These are phyloP conservation scores for Trichophyton mentagrophytes DNA, from an alignment of 2,329 filamentous ascomycete genomes.

Conservation along the genomic window DNA sequence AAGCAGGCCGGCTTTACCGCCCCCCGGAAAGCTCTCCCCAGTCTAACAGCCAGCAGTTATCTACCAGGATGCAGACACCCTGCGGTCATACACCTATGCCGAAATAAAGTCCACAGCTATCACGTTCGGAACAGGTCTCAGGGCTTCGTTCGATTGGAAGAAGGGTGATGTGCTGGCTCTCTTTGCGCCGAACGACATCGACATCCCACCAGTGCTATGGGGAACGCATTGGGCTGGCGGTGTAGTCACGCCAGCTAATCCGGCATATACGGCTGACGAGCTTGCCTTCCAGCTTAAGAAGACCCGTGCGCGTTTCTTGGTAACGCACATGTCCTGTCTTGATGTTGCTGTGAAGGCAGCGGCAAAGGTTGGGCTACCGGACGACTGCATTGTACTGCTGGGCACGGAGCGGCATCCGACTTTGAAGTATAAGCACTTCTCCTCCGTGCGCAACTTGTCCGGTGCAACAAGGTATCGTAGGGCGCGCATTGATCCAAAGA, in stretches of 20 bases:
- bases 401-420: conserved; percentile 44
- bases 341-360: conserved; percentile 55
- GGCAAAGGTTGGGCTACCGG: conserved; percentile 53
- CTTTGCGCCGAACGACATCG: conserved; percentile 76
- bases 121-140: conserved; percentile 70
- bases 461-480: conserved; percentile 46
- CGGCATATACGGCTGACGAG: conserved; percentile 72
- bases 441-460: conserved; percentile 52
- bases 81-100: conserved; percentile 55
- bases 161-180: conserved; percentile 73
- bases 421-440: conserved; percentile 46
- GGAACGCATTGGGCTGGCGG: conserved; percentile 76
- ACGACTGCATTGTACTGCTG: conserved; percentile 61
- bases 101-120: conserved; percentile 53
- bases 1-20: conserved; percentile 14
- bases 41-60: conserved; percentile 45
- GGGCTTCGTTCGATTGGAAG: conserved; percentile 60
- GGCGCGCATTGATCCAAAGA: conserved; percentile 51
- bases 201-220: conserved; percentile 64
- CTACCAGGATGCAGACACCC: conserved; percentile 61
- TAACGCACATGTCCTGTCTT: conserved; percentile 59
- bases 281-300: conserved; percentile 74
- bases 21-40: not conserved
- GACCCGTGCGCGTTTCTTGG: conserved; percentile 58
- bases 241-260: conserved; percentile 72